phyloP scores from a whole-genome alignment of 805 yeast genomes.

The Metahyphopichia silvanorum region DNA sequence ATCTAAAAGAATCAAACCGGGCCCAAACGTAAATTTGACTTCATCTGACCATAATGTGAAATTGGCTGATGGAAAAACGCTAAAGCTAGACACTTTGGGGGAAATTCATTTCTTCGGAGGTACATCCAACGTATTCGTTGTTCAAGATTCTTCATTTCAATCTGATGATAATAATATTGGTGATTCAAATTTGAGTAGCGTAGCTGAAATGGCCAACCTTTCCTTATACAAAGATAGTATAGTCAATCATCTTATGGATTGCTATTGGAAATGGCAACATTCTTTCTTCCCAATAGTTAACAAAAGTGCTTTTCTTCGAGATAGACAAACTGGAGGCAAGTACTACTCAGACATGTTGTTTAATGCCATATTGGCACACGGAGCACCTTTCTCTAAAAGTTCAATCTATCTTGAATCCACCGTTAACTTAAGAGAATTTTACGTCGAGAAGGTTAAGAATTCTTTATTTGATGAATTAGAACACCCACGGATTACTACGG shows the following conservation, averaged over 20 bases:
- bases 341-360: constrained; percentile 9
- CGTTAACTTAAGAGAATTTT: no score
- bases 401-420: constrained; percentile 2
- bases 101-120: constrained; percentile 8
- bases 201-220: neutral
- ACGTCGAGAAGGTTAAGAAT: neutral
- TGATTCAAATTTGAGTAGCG: neutral
- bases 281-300: constrained; percentile 7
- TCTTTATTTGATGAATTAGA: constrained; percentile 5
- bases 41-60: neutral
- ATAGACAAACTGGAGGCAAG: constrained; percentile 7
- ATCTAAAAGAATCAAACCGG: no score
- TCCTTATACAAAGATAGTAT: neutral
- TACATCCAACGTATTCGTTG: constrained; percentile 9
- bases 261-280: constrained; percentile 10
- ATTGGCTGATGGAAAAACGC: constrained; percentile 1
- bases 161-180: constrained; percentile 1
- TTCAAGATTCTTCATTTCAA: no score
- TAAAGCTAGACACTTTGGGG: constrained; percentile 5
- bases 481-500: constrained; percentile 6
- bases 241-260: constrained; percentile 4
- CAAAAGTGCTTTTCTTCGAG: constrained; percentile 7
- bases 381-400: constrained; percentile 4
- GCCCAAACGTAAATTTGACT: no score
- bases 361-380: constrained; percentile 7